A percentile compares a stretch with the other conserved stretches of the same genome.
Evolutionary conservation across 352 stramenopile genomes (phyloP).

Genomic region (Globisporangium alternatum): DNA sequence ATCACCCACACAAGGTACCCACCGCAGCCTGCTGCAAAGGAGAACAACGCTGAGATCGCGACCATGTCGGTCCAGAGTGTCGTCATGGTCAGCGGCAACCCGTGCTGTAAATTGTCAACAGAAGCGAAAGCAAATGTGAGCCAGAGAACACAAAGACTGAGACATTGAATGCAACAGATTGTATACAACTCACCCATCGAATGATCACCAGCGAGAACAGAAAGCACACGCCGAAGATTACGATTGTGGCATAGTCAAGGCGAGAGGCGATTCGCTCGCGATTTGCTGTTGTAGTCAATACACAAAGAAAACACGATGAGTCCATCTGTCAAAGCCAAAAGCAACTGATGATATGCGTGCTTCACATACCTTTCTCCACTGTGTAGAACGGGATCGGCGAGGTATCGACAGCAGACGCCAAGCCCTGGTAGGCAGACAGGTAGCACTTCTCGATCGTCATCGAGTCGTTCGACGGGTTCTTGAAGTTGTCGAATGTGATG

Average conservation of each 20-base stretch:
- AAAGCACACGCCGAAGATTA: conserved; percentile 77
- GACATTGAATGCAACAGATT: neutral
- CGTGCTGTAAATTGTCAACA: conserved; percentile 37
- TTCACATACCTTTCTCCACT: conserved; percentile 26
- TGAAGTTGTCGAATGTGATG: conserved; percentile 61
- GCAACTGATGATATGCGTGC: neutral
- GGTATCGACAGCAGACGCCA: conserved; percentile 61
- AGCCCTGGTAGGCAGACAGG: conserved; percentile 63
- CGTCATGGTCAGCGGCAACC: conserved; percentile 73
- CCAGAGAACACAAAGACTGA: neutral
- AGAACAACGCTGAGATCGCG: conserved; percentile 78
- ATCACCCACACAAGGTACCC: conserved; percentile 83
- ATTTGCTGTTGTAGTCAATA: conserved; percentile 21
- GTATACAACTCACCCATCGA: conserved; percentile 39
- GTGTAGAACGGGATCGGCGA: conserved; percentile 44
- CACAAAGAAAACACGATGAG: neutral
- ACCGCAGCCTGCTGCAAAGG: conserved; percentile 73
- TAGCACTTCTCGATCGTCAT: conserved; percentile 63
- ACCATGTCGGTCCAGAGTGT: conserved; percentile 87
- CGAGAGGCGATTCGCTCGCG: conserved; percentile 51
- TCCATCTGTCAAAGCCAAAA: neutral
- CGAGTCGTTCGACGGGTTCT: conserved; percentile 61
- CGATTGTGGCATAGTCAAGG: conserved; percentile 67
- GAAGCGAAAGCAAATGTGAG: neutral
- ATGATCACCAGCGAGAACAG: conserved; percentile 84